Percentiles rank a stretch among this genome's conserved stretches.
phyloP scores from a whole-genome alignment of 2,329 filamentous ascomycete genomes.

The Neurospora crassa region DNA sequence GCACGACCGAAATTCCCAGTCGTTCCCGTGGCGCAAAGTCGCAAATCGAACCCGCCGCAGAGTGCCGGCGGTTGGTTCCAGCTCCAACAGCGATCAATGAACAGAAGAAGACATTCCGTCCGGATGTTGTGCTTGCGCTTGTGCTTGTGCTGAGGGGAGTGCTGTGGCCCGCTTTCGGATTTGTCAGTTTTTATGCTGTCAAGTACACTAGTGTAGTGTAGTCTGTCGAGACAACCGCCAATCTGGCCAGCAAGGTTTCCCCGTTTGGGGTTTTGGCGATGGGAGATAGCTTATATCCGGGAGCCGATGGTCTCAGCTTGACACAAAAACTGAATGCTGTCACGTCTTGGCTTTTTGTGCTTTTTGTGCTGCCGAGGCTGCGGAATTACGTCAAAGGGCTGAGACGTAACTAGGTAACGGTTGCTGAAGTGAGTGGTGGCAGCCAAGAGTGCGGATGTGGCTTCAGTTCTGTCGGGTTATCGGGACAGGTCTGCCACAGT shows the following conservation, averaged over 20 bases:
- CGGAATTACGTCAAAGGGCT: constrained; percentile 3
- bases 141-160: background rate
- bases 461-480: background rate
- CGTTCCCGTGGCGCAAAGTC: too few species aligned
- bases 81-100: background rate
- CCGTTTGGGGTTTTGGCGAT: background rate
- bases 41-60: too few species aligned
- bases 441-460: background rate
- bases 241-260: background rate
- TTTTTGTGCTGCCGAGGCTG: background rate
- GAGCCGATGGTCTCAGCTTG: background rate
- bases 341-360: background rate
- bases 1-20: too few species aligned
- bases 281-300: background rate
- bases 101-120: background rate
- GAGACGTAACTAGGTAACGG: background rate
- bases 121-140: background rate
- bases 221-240: background rate
- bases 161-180: background rate
- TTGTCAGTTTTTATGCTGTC: background rate
- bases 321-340: background rate
- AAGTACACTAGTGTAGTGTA: background rate
- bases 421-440: background rate
- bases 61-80: background rate
- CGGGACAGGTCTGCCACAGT: too few species aligned